Percentiles rank a stretch among this genome's conserved stretches.
Evolutionary conservation across 306 rosid species (phyloP).

Genomic region (Hylodesmum podocarpum): DNA sequence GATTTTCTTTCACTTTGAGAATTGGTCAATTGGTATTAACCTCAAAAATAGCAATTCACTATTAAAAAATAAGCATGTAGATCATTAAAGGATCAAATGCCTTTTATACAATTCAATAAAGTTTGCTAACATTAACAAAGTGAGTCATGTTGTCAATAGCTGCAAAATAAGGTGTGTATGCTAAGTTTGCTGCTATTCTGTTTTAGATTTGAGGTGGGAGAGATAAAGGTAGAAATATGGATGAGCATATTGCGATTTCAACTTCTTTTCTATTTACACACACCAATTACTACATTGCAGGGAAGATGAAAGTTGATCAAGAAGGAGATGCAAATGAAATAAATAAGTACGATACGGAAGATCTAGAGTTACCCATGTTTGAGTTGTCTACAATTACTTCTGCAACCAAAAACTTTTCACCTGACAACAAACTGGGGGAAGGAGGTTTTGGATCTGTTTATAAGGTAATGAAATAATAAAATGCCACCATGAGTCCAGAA

Average conservation of each 20-base stretch:
- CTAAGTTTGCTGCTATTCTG: neutral
- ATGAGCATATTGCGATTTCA: neutral
- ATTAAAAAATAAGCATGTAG: neutral
- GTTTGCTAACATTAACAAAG: neutral
- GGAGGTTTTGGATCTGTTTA: constrained; percentile 43
- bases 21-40: neutral
- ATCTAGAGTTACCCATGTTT: constrained; percentile 47
- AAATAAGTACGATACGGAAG: constrained; percentile 3
- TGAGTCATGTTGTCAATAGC: neutral
- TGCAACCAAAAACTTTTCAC: constrained; percentile 40
- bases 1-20: neutral
- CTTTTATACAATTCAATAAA: neutral
- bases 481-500: neutral
- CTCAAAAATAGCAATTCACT: neutral
- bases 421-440: constrained; percentile 25
- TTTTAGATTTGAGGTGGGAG: neutral
- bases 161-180: neutral
- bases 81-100: neutral
- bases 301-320: neutral
- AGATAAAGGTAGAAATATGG: neutral
- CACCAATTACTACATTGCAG: neutral
- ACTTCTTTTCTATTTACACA: neutral
- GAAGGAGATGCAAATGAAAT: constrained; percentile 1
- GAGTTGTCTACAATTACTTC: constrained; percentile 26
- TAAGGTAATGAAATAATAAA: constrained; percentile 26